These are phyloP conservation scores for Cyclotella baltica DNA, from an alignment of 108 stramenopile genomes.

Conservation along the genomic window DNA sequence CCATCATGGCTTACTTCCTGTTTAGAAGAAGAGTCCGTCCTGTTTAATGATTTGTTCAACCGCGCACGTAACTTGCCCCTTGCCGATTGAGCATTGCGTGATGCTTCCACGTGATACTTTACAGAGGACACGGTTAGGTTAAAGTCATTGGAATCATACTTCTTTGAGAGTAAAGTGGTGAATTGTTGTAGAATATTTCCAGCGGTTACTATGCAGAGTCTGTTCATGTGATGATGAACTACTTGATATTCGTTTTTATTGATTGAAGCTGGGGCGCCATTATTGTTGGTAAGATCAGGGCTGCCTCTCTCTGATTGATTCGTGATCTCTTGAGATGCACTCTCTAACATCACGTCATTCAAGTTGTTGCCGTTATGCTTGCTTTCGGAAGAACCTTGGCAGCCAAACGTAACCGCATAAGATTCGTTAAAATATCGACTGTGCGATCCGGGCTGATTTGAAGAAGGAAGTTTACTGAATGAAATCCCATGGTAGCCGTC, in stretches of 20 bases:
- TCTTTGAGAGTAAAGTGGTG: too few relatives aligned
- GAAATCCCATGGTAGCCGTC: constrained; percentile 4
- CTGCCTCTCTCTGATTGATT: neutral
- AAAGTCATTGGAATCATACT: neutral
- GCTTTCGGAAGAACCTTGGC: too few relatives aligned
- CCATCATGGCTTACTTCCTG: constrained; percentile 27
- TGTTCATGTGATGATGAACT: constrained; percentile 80
- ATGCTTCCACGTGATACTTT: constrained; percentile 31
- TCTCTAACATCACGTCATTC: neutral
- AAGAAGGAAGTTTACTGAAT: constrained; percentile 27
- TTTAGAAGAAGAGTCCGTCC: neutral
- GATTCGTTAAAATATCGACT: constrained; percentile 53
- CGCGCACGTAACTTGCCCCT: constrained; percentile 42
- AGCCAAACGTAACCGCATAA: constrained; percentile 23
- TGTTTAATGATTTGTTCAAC: constrained; percentile 4
- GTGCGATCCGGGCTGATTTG: constrained; percentile 45
- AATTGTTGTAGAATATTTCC: constrained; percentile 35
- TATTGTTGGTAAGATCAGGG: too few relatives aligned
- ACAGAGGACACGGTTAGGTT: constrained; percentile 17
- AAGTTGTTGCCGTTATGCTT: neutral
- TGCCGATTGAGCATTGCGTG: constrained; percentile 52
- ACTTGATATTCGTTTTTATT: constrained; percentile 31
- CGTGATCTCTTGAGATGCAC: too few relatives aligned
- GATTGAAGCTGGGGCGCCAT: too few relatives aligned
- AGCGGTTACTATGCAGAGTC: constrained; percentile 77